Percentiles rank a stretch among this genome's conserved stretches.
These are phyloP conservation scores for Pseudofabraea citricarpa DNA, from an alignment of 2,329 filamentous ascomycete genomes.

Conservation along the genomic window DNA sequence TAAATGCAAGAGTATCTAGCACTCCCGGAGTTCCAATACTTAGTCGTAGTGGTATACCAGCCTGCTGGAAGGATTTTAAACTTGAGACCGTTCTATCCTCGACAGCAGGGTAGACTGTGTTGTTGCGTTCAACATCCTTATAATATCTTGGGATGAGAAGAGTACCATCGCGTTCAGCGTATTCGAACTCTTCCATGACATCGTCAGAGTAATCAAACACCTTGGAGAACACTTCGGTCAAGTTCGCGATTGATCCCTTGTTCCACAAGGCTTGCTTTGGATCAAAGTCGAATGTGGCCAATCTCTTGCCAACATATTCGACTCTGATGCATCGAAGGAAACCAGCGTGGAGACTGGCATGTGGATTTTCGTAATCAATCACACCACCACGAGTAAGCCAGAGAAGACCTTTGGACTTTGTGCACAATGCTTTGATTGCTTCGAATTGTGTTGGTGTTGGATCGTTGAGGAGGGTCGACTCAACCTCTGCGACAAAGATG, in stretches of 20 bases:
- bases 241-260: background rate
- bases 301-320: background rate
- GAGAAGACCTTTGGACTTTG: background rate
- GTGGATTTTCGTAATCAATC: conserved; percentile 18
- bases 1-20: conserved; percentile 10
- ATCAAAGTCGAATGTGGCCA: conserved; percentile 2
- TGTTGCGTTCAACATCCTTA: background rate
- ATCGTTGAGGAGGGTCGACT: background rate
- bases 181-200: conserved; percentile 16
- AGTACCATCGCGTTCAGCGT: conserved; percentile 20
- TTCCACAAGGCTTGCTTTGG: background rate
- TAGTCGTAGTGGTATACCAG: background rate
- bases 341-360: background rate
- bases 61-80: background rate
- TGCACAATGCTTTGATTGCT: background rate
- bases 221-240: background rate
- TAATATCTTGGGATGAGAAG: conserved; percentile 7
- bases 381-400: conserved; percentile 4
- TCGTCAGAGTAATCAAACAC: background rate
- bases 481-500: background rate
- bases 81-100: background rate
- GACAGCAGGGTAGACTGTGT: background rate
- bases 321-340: conserved; percentile 1
- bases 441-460: background rate
- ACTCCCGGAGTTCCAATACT: conserved; percentile 8